Evolutionary conservation across 257 asterid species (phyloP), one percentile per base, ranked within the genome.

Genomic region (Solanum sparsipilum): DNA sequence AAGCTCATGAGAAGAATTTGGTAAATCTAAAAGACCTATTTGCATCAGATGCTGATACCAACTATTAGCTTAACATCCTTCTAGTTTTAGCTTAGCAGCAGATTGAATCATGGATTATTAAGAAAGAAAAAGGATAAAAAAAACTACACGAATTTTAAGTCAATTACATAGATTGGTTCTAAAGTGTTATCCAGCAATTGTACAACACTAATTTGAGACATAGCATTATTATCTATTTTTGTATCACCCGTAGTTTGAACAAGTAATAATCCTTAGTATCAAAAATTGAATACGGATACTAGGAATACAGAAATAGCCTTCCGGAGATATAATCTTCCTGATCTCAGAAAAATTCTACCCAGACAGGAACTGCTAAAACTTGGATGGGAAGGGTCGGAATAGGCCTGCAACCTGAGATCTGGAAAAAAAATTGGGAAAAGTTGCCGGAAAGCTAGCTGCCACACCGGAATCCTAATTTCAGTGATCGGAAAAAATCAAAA

Each of bases 1-100:
- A 83, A 87, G 86, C 89, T 35, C 58, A 39, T 71, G 86, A 76
- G 70, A 72, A 86, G 74, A 79, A 85, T 86, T 85, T 86, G 29
- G 36, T 82, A 60, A 85, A 89, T 70, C 73, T 84, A 65, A 56
- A 83, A 63, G 60, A 29, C 60, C 56, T 27, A n/a, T 29, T 52
- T 88, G 79, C 73, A 76, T 60, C 39, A 65, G 32, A 76, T 3
- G 60, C 84, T n/a, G 58, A n/a, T 25, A 88, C 82, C 74, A 83
- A 84, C 34, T 60, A 44, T 78, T 78, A 27, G 35, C 85, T 79
- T 27, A 60, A 79, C 67, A 27, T 79, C 85, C 85, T 79, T 41
- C 25, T 79, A 79, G 32, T 25, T 73, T 79, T 13, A 79, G 38
- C 85, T 44, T 79, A 79, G 39, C 85, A 41, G 85, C 39, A 79